Evolutionary conservation across 1,139 yeast species (phyloP), one percentile per base, ranked within the genome.

Genomic region (Kodamaea plutei): DNA sequence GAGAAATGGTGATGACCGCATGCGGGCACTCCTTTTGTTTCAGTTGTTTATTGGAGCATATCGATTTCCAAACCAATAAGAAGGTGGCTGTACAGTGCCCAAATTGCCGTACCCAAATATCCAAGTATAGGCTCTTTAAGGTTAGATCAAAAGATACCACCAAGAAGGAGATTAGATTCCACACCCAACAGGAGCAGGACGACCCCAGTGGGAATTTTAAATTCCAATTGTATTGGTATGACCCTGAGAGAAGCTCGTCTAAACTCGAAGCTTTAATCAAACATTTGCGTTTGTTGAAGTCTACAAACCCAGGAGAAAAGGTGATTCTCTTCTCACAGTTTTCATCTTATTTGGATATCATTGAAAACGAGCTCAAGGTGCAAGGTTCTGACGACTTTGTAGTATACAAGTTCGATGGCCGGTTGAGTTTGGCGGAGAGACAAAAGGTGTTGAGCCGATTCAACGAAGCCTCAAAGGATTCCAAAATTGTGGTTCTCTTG

Each of bases 281-380:
- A 8, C 88, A 82, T 47, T 56, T 85, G 22, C 64, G 69, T 35
- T 63, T 54, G 24, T 58, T 83, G 12, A 67, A 69, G 40, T 70
- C 67, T 16, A 73, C 75, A 30, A 64, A 69, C 20, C 75, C 84
- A 4, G 75, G 74, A 15, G 85, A 80, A 38, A 89, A 82, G 46
- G 77, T 84, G 4, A 88, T 91, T 31, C 91, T 91, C 1, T 89
- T 91, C 52, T 87, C 96, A 1, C 97, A 89, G 48, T 91, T 91
- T 48, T 83, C 96, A 0, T 73, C 88, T 1, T 89, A 79, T 46
- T 56, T 91, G 38, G 95, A 87, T 52, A 63, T 87, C 7, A 75
- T 91, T 33, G 82, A 84, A 43, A 53, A 53, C 14, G 94, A 82
- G 43, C 55, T 91, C 5, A 56, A 52, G 19, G 40, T 52, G 44